Evolutionary conservation across 345 rosid genomes (phyloP).

Genomic region (thale cress (Arabidopsis thaliana)): DNA sequence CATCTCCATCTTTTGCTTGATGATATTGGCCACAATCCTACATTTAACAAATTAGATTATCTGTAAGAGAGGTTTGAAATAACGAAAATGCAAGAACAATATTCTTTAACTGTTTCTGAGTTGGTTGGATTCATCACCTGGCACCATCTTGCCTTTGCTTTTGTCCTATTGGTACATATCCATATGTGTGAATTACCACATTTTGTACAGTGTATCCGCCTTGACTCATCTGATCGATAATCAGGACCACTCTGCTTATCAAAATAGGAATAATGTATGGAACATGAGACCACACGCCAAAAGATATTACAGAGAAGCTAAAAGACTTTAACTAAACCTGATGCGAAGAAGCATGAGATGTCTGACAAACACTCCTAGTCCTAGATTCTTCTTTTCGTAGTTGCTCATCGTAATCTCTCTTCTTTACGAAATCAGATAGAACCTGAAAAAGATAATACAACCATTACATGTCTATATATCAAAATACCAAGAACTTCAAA

Average conservation of each 20-base stretch:
- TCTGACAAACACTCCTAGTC: slow-evolving; percentile 72
- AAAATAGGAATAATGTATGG: neutral
- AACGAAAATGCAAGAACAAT: slow-evolving; percentile 3
- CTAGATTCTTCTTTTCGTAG: slow-evolving; percentile 78
- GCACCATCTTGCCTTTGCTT: slow-evolving; percentile 97
- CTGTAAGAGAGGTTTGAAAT: slow-evolving; percentile 1
- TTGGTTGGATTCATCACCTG: slow-evolving; percentile 59
- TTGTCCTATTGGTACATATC: slow-evolving; percentile 89
- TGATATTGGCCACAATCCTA: slow-evolving; percentile 98
- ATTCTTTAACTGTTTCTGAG: slow-evolving; percentile 8
- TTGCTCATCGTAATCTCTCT: slow-evolving; percentile 93
- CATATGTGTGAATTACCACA: slow-evolving; percentile 92
- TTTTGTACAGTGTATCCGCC: slow-evolving; percentile 95
- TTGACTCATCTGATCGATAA: slow-evolving; percentile 86
- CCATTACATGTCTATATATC: neutral
- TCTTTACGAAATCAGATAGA: slow-evolving; percentile 85
- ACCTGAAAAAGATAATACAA: slow-evolving; percentile 52
- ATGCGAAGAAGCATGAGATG: slow-evolving; percentile 52
- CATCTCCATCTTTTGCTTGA: slow-evolving; percentile 99
- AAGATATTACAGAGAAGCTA: slow-evolving; percentile 5
- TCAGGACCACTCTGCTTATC: slow-evolving; percentile 60
- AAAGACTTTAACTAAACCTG: slow-evolving; percentile 56
- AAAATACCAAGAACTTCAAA: slow-evolving; percentile 15
- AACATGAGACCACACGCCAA: slow-evolving; percentile 14
- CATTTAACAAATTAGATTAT: slow-evolving; percentile 28